phyloP scores from a whole-genome alignment of 805 yeast genomes.

The Teunomyces lycoperdinae region DNA sequence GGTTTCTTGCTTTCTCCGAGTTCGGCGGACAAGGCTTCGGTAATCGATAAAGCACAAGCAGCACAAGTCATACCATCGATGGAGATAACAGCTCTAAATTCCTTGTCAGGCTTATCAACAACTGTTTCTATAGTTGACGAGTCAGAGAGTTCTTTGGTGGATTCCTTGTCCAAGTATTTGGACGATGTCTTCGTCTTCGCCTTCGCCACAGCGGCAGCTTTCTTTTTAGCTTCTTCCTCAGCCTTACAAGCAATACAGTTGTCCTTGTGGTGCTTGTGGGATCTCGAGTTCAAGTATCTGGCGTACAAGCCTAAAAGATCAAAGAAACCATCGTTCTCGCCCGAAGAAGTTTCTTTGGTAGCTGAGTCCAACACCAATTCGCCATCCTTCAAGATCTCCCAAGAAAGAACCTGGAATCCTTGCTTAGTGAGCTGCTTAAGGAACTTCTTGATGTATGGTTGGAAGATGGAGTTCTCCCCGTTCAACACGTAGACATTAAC shows the following conservation, averaged over 20 bases:
- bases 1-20: conserved; percentile 4
- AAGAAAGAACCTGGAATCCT: conserved; percentile 38
- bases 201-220: not conserved
- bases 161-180: conserved; percentile 10
- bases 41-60: conserved; percentile 31
- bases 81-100: conserved; percentile 49
- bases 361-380: conserved; percentile 8
- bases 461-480: conserved; percentile 4
- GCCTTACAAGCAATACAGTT: conserved; percentile 42
- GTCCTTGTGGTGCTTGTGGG: conserved; percentile 33
- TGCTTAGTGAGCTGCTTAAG: conserved; percentile 22
- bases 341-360: conserved; percentile 6
- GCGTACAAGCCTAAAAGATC: conserved; percentile 14
- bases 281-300: conserved; percentile 14
- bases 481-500: conserved; percentile 24
- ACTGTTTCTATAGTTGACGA: conserved; percentile 23
- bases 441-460: conserved; percentile 20
- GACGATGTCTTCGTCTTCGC: not conserved
- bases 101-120: conserved; percentile 22
- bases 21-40: conserved; percentile 23
- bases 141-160: conserved; percentile 5
- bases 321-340: conserved; percentile 12
- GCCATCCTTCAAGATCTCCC: conserved; percentile 28
- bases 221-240: conserved; percentile 8
- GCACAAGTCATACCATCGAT: conserved; percentile 48